phyloP scores from a whole-genome alignment of 1,284 basidiomycete genomes.

The Cutaneotrichosporon sp. region DNA sequence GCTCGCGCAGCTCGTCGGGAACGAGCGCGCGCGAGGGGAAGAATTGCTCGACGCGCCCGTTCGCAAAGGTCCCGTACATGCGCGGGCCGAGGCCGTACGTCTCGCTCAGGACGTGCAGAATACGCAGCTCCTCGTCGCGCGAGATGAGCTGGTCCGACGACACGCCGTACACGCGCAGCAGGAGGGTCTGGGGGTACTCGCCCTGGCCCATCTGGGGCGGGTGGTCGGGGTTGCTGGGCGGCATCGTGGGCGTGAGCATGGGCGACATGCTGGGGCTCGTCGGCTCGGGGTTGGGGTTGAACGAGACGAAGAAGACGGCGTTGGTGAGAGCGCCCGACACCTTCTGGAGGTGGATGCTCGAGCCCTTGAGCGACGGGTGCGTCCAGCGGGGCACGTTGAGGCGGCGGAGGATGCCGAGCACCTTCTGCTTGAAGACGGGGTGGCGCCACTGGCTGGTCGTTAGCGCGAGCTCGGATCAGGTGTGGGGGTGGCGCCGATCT shows the following conservation, averaged over 20 bases:
- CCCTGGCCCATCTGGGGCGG: slow-evolving; percentile 34
- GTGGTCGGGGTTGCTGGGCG: slow-evolving; percentile 41
- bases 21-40: slow-evolving; percentile 82
- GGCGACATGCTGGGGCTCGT: slow-evolving; percentile 50
- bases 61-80: slow-evolving; percentile 88
- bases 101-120: slow-evolving; percentile 81
- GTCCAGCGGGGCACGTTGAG: slow-evolving; percentile 53
- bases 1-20: slow-evolving; percentile 72
- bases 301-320: slow-evolving; percentile 86
- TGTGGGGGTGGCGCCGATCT: not conserved
- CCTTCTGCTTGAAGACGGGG: slow-evolving; percentile 52
- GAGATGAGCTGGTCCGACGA: slow-evolving; percentile 83
- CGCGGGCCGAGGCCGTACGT: slow-evolving; percentile 84
- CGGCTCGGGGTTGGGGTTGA: slow-evolving; percentile 49
- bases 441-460: slow-evolving; percentile 48
- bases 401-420: slow-evolving; percentile 42
- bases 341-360: slow-evolving; percentile 67
- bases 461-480: too few relatives aligned
- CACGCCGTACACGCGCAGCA: slow-evolving; percentile 85
- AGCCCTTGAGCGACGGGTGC: slow-evolving; percentile 44
- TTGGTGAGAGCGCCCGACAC: slow-evolving; percentile 92
- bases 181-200: slow-evolving; percentile 63
- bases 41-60: slow-evolving; percentile 90
- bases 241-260: slow-evolving; percentile 51
- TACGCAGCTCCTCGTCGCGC: slow-evolving; percentile 77